Evolutionary conservation across 805 yeast species (phyloP).

Genomic region (Dipodascus geniculatus): DNA sequence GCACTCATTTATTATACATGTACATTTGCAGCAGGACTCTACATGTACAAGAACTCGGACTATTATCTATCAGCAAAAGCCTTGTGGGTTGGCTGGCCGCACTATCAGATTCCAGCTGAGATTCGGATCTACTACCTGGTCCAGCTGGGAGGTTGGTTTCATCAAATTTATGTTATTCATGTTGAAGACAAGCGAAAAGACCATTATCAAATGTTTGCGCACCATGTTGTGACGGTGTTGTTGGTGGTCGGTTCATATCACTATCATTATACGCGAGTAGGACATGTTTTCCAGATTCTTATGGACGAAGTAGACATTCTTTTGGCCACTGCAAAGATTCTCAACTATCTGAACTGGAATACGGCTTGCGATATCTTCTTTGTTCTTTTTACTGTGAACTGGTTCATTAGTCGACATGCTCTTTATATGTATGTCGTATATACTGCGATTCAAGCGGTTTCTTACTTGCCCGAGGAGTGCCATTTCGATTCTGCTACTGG

Average conservation of each 20-base stretch:
- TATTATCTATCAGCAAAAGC: conserved; percentile 48
- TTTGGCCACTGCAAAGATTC: conserved; percentile 60
- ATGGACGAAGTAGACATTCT: conserved; percentile 80
- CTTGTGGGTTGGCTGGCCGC: conserved; percentile 66
- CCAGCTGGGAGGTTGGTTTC: conserved; percentile 67
- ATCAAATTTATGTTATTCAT: conserved; percentile 65
- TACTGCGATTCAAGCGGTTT: conserved; percentile 39
- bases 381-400: conserved; percentile 47
- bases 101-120: conserved; percentile 37
- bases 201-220: conserved; percentile 74
- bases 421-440: conserved; percentile 55
- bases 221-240: conserved; percentile 68
- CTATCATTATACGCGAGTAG: conserved; percentile 62
- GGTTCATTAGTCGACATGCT: conserved; percentile 68
- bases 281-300: conserved; percentile 61
- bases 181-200: conserved; percentile 75
- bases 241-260: conserved; percentile 62
- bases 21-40: conserved; percentile 46
- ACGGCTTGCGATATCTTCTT: conserved; percentile 58
- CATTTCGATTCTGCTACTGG: conserved; percentile 14
- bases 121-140: conserved; percentile 62
- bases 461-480: conserved; percentile 28
- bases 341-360: conserved; percentile 57
- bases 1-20: conserved; percentile 43
- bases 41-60: conserved; percentile 43